Evolutionary conservation across 805 yeast species (phyloP), one percentile per base, ranked within the genome.

Genomic region (Priceomyces castillae): DNA sequence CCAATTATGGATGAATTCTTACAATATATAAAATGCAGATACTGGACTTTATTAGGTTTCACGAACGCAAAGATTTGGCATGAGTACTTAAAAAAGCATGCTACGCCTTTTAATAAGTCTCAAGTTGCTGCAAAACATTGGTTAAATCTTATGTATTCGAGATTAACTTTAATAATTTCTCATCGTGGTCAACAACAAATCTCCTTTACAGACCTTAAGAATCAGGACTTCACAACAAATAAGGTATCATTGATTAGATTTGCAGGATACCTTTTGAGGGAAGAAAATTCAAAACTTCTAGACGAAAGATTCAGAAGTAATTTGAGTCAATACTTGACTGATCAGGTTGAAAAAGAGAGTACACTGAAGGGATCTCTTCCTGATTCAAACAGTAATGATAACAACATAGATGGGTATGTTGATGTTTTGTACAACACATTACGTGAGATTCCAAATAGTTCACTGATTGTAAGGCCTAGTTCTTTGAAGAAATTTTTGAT

Each of bases 91-190:
- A 39, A 38, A 18, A 41, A 53, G 20, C 50, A 56, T 41, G 43
- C 49, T 6, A 43, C 36, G 19, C 61, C 59, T 16, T 61, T 61
- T 43, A 42, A 42, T 6, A 61, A 59, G 46, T 57, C 66, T 10
- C 63, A 65, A 34, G 60, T 69, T 9, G 63, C 69, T 3, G 67
- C 65, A 5, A 59, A 58, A 37, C 46, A 56, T 30, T 71, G 76
- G 76, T 50, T 61, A 9, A 64, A 59, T 15, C 47, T 58, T 15
- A 48, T 70, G 25, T 57, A 55, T 43, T 48, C 34, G 19, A 49
- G 47, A 42, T 51, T 61, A 10, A 52, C 61, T 7, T 23, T 30
- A 16, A 40, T 38, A 16, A 52, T 57, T 41, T 48, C 60, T 7
- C 43, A 44, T 14, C 50, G 49, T 17, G 63, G 58, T 3, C 41